Percentiles rank a stretch among this genome's conserved stretches.
phyloP scores from a whole-genome alignment of 257 asterid species.

The Nemophila menziesii region DNA sequence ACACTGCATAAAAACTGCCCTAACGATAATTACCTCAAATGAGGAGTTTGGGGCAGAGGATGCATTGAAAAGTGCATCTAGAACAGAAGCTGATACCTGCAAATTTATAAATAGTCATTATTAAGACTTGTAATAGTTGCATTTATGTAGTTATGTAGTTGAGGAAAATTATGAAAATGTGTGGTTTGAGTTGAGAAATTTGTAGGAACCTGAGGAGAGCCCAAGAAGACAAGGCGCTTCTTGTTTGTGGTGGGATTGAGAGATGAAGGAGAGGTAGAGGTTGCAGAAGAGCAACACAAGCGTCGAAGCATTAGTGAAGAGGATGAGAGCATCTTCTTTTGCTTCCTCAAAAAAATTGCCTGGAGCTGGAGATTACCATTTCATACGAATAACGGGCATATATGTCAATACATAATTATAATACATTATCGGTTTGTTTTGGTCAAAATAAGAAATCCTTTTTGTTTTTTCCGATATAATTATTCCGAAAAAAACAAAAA shows the following conservation, averaged over 20 bases:
- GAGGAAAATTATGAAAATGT: constrained; percentile 5
- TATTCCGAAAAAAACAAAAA: too few species aligned
- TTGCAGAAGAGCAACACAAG: constrained; percentile 42
- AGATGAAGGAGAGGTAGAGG: constrained; percentile 24
- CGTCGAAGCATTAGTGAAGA: constrained; percentile 68
- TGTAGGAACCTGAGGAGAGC: constrained; percentile 60
- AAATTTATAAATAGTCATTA: not conserved
- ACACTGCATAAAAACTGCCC: too few species aligned
- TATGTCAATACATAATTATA: not conserved
- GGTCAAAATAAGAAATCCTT: too few species aligned
- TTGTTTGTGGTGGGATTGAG: constrained; percentile 24
- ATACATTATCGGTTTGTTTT: too few species aligned
- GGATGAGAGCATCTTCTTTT: constrained; percentile 27
- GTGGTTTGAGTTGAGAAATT: not conserved
- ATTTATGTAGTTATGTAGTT: not conserved
- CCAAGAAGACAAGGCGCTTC: constrained; percentile 63
- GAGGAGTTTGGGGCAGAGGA: constrained; percentile 57
- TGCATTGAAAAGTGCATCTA: constrained; percentile 61
- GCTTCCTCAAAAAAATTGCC: not conserved
- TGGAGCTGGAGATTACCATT: not conserved
- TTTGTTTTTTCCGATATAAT: too few species aligned
- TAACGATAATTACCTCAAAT: constrained; percentile 34
- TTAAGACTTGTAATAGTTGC: not conserved
- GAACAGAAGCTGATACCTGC: constrained; percentile 76
- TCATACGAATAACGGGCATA: not conserved